Base-by-base conservation (phyloP, 257 asterid species). In the Jacaranda copaia region DNA sequence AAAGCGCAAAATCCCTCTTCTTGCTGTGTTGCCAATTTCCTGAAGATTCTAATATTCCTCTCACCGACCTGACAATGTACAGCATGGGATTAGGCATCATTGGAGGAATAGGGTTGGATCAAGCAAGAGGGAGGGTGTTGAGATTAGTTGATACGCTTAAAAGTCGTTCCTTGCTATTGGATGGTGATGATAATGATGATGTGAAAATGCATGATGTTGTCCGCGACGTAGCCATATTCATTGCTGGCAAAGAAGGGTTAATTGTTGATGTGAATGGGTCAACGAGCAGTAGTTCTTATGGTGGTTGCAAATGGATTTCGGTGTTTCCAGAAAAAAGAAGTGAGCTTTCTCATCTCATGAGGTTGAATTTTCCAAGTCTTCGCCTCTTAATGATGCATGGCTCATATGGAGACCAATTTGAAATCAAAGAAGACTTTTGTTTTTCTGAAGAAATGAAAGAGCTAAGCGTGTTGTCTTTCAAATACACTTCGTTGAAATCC, bases 121-220 rank as follows among this genome's bases (percentile, higher is more conserved):
- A 51, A 51, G 74, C 68, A 51, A 75, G 74, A 64, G 75, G 35
- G 8, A 62, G 64, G 38, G 76, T 51, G 4, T 20, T 3, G 10
- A 15, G 11, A 4, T 13, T 51, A 58, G 46, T 18, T 15, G 52
- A 38, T 19, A 36, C 1, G 65, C 83, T 67, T 57, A 73, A 55
- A 59, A 58, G 68, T 20, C 53, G 77, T 6, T 74, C 2, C 36
- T 74, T 79, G 70, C 49, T 79, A 2, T 15, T 79, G 2, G 74
- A 64, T 5, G 70, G 32, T 25, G 32, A 2, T 2, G 32, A 25
- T 2, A 25, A 25, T 25, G 1, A 25, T 25, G 1, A 25, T 2
- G 74, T 14, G 4, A 72, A 18, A 56, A 72, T 73, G 78, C 82
- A 72, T 18, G 82, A 70, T 52, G 51, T 52, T 38, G 63, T 70